A percentile compares a stretch with the other conserved stretches of the same genome.
phyloP scores from a whole-genome alignment of 371 early-diverging fungal genomes.

The Circinella minor region DNA sequence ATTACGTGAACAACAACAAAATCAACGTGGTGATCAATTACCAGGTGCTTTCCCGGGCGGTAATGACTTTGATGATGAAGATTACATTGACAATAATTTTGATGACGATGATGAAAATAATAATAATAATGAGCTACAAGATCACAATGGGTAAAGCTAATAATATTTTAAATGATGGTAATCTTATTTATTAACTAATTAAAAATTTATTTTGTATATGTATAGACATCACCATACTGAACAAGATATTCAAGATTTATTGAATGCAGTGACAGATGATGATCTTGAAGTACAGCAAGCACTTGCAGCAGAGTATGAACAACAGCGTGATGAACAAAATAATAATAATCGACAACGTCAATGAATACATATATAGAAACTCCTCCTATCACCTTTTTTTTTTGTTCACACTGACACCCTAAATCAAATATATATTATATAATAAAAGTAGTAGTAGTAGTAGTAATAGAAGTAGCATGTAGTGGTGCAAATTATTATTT shows the following conservation, averaged over 20 bases:
- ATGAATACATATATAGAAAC: neutral
- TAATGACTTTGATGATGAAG: conserved; percentile 20
- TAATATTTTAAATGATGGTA: too few species aligned
- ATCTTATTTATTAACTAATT: too few species aligned
- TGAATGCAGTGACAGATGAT: conserved; percentile 30
- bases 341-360: conserved; percentile 5
- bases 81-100: neutral
- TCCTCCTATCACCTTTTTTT: too few species aligned
- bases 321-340: conserved; percentile 20
- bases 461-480: neutral
- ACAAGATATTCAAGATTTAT: conserved; percentile 20
- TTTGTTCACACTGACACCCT: too few species aligned
- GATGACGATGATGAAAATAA: too few species aligned
- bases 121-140: too few species aligned
- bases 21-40: conserved; percentile 18
- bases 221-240: conserved; percentile 3
- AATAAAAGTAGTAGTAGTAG: neutral
- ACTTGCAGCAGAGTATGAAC: conserved; percentile 31
- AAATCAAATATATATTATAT: neutral
- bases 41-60: conserved; percentile 49
- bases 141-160: neutral
- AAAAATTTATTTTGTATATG: neutral
- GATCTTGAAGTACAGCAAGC: conserved; percentile 37
- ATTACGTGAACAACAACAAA: conserved; percentile 21
- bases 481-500: conserved; percentile 2